Base-by-base conservation (phyloP, 2,329 filamentous ascomycete species). In the Alternaria sp. region DNA sequence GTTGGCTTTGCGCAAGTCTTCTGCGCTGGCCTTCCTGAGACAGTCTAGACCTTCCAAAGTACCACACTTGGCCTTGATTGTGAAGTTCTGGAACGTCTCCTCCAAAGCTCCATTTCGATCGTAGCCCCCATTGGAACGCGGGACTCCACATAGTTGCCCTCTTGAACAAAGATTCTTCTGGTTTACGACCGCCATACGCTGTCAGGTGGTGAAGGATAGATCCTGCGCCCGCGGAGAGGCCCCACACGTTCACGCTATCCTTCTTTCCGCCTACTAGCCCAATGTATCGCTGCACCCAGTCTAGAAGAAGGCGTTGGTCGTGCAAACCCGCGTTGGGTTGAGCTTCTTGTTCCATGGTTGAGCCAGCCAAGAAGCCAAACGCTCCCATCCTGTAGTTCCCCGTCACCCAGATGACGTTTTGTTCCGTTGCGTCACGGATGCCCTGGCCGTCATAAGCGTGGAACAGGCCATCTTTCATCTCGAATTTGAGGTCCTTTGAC, bases 341-440 rank as follows among this genome's bases (percentile, higher is more conserved):
- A 14, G 37, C 37, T 0, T 9, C 0, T 14, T 40, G 5, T 14
- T 40, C 37, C 21, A 40, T 40, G 11, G 37, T 40, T 2, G 37
- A 40, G 5, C 37, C 37, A 8, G 21, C 37, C 21, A 40, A 24
- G 37, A 40, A 40, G 3, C 37, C 37, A 14, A 40, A 40, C 5
- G 37, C 37, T 40, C 37, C 37, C 37, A 40, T 40, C 6, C 37
- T 40, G 37, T 40, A 40, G 37, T 40, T 40, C 1, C 37, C 37
- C 1, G 37, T 40, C 6, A 40, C 37, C 37, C 37, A 40, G 37
- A 40, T 40, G 21, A 40, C 11, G 21, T 21, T 1, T 0, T 40
- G 10, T 0, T 8, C 0, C 14, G 21, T 1, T 5, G 1, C 2
- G 0, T 40, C 37, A 24, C 37, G 21, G 5, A 40, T 40, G 2